Evolutionary conservation across 768 basidiomycete genomes (phyloP), one percentile per base, ranked within the genome.

Genomic region (Pleurotus pulmonarius): DNA sequence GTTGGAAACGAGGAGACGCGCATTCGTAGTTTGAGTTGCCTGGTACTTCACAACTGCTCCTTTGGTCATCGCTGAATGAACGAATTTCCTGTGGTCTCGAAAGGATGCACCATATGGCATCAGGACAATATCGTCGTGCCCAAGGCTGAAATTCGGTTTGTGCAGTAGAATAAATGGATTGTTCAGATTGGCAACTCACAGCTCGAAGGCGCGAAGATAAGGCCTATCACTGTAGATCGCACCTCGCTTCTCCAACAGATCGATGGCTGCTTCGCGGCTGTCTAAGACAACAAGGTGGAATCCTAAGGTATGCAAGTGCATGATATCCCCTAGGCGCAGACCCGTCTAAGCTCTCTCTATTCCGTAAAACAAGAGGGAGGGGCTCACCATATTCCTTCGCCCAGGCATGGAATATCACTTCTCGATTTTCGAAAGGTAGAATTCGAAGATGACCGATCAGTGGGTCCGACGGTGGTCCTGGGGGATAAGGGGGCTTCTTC

Each of bases 211-310:
- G 29, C 29, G 29, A 34, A 34, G 9, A 11, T 11, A 34, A 46
- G 77, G 79, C 24, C 74, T 71, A 60, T 75, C 74, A 13, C 76
- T 76, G 49, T 76, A 75, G 39, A 66, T 58, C 43, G 69, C 59
- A 20, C 75, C 68, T 56, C 73, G 74, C 58, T 72, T 73, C 22
- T 76, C 74, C 39, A 76, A 66, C 59, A 74, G 61, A 29, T 74
- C 75, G 44, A 73, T 37, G 24, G 55, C 39, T 0, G 41, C 25
- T 4, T 46, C 16, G 8, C 8, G 11, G 20, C 74, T 76, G 64
- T 78, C 83, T 25, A 86, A 64, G 49, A 86, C 66, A 44, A 85
- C 59, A 61, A 81, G 73, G 6, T 76, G 72, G 49, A 75, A 74
- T 20, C 77, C 74, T 18, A 83, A 64, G 18, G 80, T 56, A 37